phyloP scores from a whole-genome alignment of 768 basidiomycete species.

The Daedaleopsis sinensis region DNA sequence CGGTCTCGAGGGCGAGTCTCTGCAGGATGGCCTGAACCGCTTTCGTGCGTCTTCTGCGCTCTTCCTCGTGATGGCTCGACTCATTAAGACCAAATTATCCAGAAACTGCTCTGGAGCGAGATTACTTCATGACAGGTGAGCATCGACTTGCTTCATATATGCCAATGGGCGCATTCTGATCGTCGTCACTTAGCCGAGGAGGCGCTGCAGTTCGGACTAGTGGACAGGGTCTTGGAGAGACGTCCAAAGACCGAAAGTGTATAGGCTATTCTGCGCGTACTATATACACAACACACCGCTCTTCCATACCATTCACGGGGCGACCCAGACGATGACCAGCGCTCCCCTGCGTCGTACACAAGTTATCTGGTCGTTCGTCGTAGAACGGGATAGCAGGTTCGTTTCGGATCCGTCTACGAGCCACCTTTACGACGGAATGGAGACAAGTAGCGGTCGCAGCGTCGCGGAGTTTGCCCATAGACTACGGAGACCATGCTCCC shows the following conservation, averaged over 20 bases:
- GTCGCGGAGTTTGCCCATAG: too few relatives aligned
- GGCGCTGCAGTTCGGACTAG: conserved; percentile 89
- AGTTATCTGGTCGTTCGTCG: too few relatives aligned
- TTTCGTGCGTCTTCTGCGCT: conserved; percentile 64
- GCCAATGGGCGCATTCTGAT: not conserved
- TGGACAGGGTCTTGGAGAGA: conserved; percentile 88
- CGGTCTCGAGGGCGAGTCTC: conserved; percentile 61
- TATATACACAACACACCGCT: not conserved
- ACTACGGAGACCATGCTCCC: too few relatives aligned
- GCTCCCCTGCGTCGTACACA: too few relatives aligned
- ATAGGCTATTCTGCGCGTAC: not conserved
- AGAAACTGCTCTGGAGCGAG: conserved; percentile 91
- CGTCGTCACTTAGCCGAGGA: conserved; percentile 55
- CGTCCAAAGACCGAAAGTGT: conserved; percentile 56
- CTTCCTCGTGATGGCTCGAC: conserved; percentile 1
- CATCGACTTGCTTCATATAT: not conserved
- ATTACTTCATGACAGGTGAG: conserved; percentile 93
- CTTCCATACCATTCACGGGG: too few relatives aligned
- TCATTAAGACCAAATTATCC: conserved; percentile 5
- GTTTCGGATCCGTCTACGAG: too few relatives aligned
- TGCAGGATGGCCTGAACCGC: conserved; percentile 65
- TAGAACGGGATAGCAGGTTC: too few relatives aligned
- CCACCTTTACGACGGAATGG: too few relatives aligned
- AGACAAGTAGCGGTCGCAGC: too few relatives aligned
- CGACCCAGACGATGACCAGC: too few relatives aligned